Evolutionary conservation across 1,139 yeast species (phyloP).

Genomic region (Zygosaccharomyces sapae): DNA sequence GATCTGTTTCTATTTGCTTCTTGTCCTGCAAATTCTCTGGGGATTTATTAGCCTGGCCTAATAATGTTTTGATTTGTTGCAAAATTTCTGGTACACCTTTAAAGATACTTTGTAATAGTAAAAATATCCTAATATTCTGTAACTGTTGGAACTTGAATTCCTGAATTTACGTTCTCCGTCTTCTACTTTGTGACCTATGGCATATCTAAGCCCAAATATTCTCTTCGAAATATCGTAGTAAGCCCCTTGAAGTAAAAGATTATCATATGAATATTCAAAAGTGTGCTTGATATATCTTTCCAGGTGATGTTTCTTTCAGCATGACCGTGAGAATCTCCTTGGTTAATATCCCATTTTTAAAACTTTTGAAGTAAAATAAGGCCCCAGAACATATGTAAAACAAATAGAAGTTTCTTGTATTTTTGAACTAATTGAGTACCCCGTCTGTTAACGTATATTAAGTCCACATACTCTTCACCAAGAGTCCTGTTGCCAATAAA

Average conservation of each 20-base stretch:
- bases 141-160: slow-evolving; percentile 40
- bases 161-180: slow-evolving; percentile 38
- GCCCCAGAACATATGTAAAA: slow-evolving; percentile 55
- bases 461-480: slow-evolving; percentile 92
- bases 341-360: slow-evolving; percentile 14
- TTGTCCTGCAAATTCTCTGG: not conserved
- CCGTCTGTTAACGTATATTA: slow-evolving; percentile 57
- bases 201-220: slow-evolving; percentile 74
- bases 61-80: slow-evolving; percentile 6
- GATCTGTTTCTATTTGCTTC: not conserved
- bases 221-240: slow-evolving; percentile 78
- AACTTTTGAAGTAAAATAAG: slow-evolving; percentile 45
- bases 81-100: slow-evolving; percentile 9
- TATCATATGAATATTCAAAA: slow-evolving; percentile 70
- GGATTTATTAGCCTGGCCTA: slow-evolving; percentile 4
- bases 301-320: slow-evolving; percentile 33
- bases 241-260: slow-evolving; percentile 70
- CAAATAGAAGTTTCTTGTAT: slow-evolving; percentile 48
- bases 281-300: slow-evolving; percentile 45
- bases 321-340: slow-evolving; percentile 20
- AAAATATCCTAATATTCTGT: slow-evolving; percentile 74
- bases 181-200: slow-evolving; percentile 59
- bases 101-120: slow-evolving; percentile 47
- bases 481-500: slow-evolving; percentile 71
- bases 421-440: slow-evolving; percentile 50